Conservation (phyloP, 169 alveolate species). For the Eimeria praecox region DNA sequence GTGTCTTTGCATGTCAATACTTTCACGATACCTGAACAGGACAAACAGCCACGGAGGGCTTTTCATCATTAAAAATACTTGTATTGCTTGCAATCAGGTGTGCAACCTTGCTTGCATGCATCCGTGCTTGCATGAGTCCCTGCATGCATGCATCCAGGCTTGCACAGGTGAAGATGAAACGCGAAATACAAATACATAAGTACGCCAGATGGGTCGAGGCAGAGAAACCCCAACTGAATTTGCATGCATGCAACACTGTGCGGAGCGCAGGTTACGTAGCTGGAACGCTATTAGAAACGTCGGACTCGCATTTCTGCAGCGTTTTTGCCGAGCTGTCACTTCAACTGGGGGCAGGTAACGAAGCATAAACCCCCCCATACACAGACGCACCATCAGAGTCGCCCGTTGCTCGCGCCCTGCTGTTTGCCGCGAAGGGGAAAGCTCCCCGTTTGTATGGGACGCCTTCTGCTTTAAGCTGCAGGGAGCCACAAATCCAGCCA, state of each 20-base stretch:
- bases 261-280: no score
- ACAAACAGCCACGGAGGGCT: neutral
- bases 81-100: neutral
- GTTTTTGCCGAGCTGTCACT: neutral
- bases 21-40: conserved; percentile 81
- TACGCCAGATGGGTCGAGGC: neutral
- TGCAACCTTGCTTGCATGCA: neutral
- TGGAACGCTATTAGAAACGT: neutral
- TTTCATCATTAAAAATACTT: neutral
- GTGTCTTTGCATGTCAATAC: conserved; percentile 93
- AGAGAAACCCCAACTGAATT: neutral
- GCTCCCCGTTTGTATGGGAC: conserved; percentile 93
- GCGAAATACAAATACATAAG: neutral
- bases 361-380: neutral
- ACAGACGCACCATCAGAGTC: conserved; percentile 95
- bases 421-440: conserved; percentile 98
- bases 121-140: neutral
- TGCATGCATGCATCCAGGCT: neutral
- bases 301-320: neutral
- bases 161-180: neutral
- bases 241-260: neutral
- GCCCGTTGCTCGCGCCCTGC: conserved; percentile 96
- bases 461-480: conserved; percentile 87
- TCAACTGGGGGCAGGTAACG: neutral
- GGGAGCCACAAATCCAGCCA: neutral